Evolutionary conservation across 306 rosid species (phyloP).

Genomic region (Lathyrus tuberosus): DNA sequence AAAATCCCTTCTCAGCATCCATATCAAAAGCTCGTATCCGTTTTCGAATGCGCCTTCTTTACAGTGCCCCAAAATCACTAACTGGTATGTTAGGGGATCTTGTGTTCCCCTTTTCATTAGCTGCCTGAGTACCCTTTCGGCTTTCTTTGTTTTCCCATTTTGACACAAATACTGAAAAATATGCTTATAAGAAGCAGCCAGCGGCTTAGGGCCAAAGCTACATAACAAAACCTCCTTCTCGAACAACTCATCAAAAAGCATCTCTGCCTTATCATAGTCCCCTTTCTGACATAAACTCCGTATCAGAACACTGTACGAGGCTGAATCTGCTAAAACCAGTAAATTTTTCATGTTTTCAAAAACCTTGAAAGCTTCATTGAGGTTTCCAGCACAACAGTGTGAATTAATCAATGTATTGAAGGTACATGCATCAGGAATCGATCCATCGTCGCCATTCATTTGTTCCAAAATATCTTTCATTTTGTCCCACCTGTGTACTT

Average conservation of each 20-base stretch:
- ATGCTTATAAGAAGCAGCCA: constrained; percentile 74
- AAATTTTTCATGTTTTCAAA: constrained; percentile 64
- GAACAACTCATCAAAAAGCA: constrained; percentile 63
- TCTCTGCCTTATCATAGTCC: constrained; percentile 63
- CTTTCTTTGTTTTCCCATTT: constrained; percentile 73
- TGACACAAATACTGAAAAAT: constrained; percentile 68
- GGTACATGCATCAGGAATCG: constrained; percentile 72
- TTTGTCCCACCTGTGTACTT: constrained; percentile 60
- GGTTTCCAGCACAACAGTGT: constrained; percentile 63
- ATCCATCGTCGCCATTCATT: constrained; percentile 44
- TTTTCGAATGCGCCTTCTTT: constrained; percentile 68
- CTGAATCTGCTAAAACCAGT: constrained; percentile 68
- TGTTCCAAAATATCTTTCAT: constrained; percentile 60
- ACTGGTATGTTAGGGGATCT: constrained; percentile 67
- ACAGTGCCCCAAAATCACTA: constrained; percentile 84
- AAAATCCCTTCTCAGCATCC: constrained; percentile 83
- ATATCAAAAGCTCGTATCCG: constrained; percentile 62
- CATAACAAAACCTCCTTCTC: constrained; percentile 61
- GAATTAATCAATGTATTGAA: constrained; percentile 71
- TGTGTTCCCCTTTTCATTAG: constrained; percentile 87
- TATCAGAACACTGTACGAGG: constrained; percentile 71
- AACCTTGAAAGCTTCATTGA: constrained; percentile 68
- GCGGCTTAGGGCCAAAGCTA: constrained; percentile 66
- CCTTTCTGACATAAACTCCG: constrained; percentile 64
- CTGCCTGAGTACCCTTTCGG: constrained; percentile 75